phyloP scores from a whole-genome alignment of 2,329 filamentous ascomycete species.

The Ascochyta lentis region DNA sequence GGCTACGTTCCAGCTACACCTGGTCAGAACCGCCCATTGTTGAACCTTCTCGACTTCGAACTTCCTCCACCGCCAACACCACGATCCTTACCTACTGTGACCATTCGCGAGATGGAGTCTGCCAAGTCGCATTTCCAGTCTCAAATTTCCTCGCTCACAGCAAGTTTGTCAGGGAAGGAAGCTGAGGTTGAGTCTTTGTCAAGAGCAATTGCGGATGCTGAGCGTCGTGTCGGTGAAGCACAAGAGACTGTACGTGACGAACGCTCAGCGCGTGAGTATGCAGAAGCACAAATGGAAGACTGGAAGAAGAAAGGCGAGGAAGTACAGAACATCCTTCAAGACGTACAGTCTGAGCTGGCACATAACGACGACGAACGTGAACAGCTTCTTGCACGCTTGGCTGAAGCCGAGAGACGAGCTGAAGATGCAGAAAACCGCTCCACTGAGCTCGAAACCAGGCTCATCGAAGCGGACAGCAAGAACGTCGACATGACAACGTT shows the following conservation, averaged over 20 bases:
- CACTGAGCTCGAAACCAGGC: conserved; percentile 66
- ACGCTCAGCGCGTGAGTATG: conserved; percentile 70
- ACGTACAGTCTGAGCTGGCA: conserved; percentile 82
- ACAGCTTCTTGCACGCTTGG: conserved; percentile 74
- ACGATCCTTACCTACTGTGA: conserved; percentile 87
- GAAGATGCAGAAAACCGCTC: conserved; percentile 79
- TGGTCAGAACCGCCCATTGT: conserved; percentile 39
- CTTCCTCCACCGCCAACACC: conserved; percentile 93
- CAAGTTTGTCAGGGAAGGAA: conserved; percentile 89
- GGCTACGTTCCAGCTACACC: conserved; percentile 40
- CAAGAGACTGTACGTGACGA: conserved; percentile 85
- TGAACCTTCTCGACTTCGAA: conserved; percentile 76
- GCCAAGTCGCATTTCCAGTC: conserved; percentile 90
- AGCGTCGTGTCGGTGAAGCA: conserved; percentile 87
- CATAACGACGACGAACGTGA: conserved; percentile 81
- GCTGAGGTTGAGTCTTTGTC: conserved; percentile 89
- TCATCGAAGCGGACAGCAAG: conserved; percentile 65
- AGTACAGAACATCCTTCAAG: conserved; percentile 80
- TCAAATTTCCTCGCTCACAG: conserved; percentile 92
- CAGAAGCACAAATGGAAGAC: conserved; percentile 75
- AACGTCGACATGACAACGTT: conserved; percentile 73
- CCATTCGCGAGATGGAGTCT: conserved; percentile 88
- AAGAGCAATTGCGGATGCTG: conserved; percentile 85
- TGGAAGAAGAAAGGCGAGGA: conserved; percentile 88
- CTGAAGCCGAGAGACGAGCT: conserved; percentile 75